Base-by-base conservation (phyloP, 2,329 filamentous ascomycete genomes). In the Diplocarpon rosae region DNA sequence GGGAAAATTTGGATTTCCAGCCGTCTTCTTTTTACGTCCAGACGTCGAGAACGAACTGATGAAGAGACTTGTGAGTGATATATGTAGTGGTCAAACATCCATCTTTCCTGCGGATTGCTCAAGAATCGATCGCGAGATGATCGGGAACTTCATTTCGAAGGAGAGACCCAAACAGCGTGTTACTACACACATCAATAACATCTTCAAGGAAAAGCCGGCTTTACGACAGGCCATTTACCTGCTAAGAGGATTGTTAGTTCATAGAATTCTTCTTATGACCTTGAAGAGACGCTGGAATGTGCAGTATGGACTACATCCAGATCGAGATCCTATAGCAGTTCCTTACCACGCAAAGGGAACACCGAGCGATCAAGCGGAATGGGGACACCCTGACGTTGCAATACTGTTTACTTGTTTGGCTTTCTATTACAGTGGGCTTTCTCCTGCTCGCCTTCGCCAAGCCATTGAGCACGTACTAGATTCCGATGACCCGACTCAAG, bases 281-380 rank as follows among this genome's bases (percentile, higher is more conserved):
- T 52, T 78, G 1, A 69, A 70, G 36, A 78, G 76, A 55, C 61
- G 74, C 2, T 78, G 73, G 73, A 71, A 73, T 41, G 74, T 79
- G 0, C 68, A 77, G 35, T 88, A 80, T 37, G 76, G 77, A 0
- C 61, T 80, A 0, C 69, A 78, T 50, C 69, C 72, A 0, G 37
- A 49, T 0, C 67, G 82, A 12, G 65, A 70, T 33, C 76, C 76
- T 0, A 71, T 83, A 5, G 80, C 81, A 0, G 82, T 86, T 0
- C 82, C 82, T 0, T 86, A 72, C 39, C 68, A 74, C 10, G 77
- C 78, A 0, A 85, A 86, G 45, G 82, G 80, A 2, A 66, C n/a
- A 12, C 30, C 30, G 5, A 12, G 11, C n/a, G 30, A 32, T 5
- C 30, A 32, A 5, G 74, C 79, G 0, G 81, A 86, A 52, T 86